Evolutionary conservation across 1,139 yeast species (phyloP), one percentile per base, ranked within the genome.

Genomic region (Yamadazyma atlantica): DNA sequence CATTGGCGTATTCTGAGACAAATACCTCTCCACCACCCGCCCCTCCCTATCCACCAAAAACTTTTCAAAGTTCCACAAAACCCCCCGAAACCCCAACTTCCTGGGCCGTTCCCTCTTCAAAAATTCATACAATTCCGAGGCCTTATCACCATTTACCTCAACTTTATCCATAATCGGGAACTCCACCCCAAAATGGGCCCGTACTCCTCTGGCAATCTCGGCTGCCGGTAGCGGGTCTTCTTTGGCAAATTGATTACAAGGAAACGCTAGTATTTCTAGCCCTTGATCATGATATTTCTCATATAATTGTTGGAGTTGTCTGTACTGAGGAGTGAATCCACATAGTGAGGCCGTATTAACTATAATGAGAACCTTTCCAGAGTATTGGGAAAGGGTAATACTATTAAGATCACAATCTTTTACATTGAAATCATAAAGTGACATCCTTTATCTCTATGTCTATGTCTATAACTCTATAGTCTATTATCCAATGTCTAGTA

Each of bases 51-150:
- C 82, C 38, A 92, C 60, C 37, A 92, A 54, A 66, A 92, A 92
- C 69, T 92, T 92, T 62, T 90, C 97, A 58, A 90, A 92, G 68
- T 92, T 92, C 98, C 97, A 92, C 60, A 86, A 81, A 51, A 90
- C 76, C 22, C 95, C 92, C 43, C 71, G 73, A 60, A 88, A 81
- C 12, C 96, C 96, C 33, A 89, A 61, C 11, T 76, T 50, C 15
- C 94, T 95, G 5, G 49, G 41, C 30, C 50, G 43, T 30, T 53
- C 29, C 5, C 28, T 36, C 43, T 70, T 71, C 38, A 71, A 52
- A 41, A 45, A 66, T 2, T 46, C 41, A 42, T 58, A 71, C n/a
- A 71, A 48, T 4, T 61, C 60, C 27, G 53, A 45, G 26, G 60
- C 58, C 2, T 33, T 39, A 9, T 29, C 30, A 3, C 75, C 75